Base-by-base conservation (phyloP, 768 basidiomycete species). In the Mycena latifolia region DNA sequence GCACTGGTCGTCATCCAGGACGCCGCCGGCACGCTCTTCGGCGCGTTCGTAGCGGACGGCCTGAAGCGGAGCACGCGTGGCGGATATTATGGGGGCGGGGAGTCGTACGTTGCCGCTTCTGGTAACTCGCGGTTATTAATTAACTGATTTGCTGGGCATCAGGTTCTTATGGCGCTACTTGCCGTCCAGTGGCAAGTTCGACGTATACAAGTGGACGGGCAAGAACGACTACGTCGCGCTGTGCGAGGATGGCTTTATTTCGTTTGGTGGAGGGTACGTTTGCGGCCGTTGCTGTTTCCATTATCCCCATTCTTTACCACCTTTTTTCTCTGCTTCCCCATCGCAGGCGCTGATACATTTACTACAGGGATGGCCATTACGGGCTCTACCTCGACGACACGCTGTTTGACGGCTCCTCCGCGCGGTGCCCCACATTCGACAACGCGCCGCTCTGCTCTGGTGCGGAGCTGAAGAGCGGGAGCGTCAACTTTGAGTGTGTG, bases 251-350 rank as follows among this genome's bases (percentile, higher is more conserved):
- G 87, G 85, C 18, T 94, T 86, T 69, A 82, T 98, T 65, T 94
- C 94, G 1, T 94, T 97, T 73, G 96, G 96, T 15, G 96, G 96
- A 70, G 96, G 96, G 95, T 95, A 67, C 62, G 92, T 84, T 46
- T 46, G 24, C 41, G 41, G n/a, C n/a, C n/a, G n/a, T n/a, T n/a
- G 33, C 33, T 35, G 33, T 35, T 35, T 35, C n/a, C n/a, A n/a
- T n/a, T n/a, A n/a, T n/a, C n/a, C n/a, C n/a, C n/a, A n/a, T n/a
- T n/a, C n/a, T n/a, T n/a, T n/a, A n/a, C n/a, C n/a, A n/a, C n/a
- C n/a, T n/a, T n/a, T n/a, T n/a, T 45, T 22, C 3, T 33, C 28
- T 25, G 5, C 33, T 37, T n/a, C 33, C 18, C 18, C 22, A 6
- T n/a, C 6, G 24, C 37, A 15, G 63, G 57, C 11, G 45, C 52